Evolutionary conservation across 208 protist genomes (phyloP).

Genomic region (Phytomonas sp.): DNA sequence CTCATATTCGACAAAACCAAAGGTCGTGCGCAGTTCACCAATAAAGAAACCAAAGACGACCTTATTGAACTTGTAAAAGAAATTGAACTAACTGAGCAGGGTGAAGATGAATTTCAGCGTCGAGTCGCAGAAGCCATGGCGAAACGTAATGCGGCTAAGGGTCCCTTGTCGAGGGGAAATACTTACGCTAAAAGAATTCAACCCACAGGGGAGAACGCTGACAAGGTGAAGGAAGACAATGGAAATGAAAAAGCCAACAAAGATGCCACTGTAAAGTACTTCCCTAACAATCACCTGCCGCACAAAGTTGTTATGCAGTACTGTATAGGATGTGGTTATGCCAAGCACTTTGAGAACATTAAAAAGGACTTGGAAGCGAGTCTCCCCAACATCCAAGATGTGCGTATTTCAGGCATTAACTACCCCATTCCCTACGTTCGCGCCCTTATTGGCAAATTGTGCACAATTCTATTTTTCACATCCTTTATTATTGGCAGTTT

Average conservation of each 20-base stretch:
- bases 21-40: slow-evolving; percentile 17
- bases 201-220: too few species aligned
- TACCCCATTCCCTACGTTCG: slow-evolving; percentile 40
- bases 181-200: slow-evolving; percentile 4
- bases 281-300: not conserved
- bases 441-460: slow-evolving; percentile 21
- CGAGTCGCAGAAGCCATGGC: not conserved
- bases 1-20: slow-evolving; percentile 30
- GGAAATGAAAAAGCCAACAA: slow-evolving; percentile 14
- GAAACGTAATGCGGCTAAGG: not conserved
- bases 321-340: slow-evolving; percentile 73
- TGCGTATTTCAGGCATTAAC: slow-evolving; percentile 30
- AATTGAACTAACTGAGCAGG: slow-evolving; percentile 14
- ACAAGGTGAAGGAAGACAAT: slow-evolving; percentile 20
- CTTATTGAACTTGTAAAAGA: slow-evolving; percentile 17
- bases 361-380: slow-evolving; percentile 23
- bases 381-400: slow-evolving; percentile 27
- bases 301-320: slow-evolving; percentile 42
- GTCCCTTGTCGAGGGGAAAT: not conserved
- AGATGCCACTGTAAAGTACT: not conserved
- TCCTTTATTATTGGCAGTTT: slow-evolving; percentile 27
- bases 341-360: slow-evolving; percentile 68
- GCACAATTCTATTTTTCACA: slow-evolving; percentile 27
- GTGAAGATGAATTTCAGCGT: slow-evolving; percentile 11
- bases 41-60: slow-evolving; percentile 15